These are phyloP conservation scores for Saturnispora diversa DNA, from an alignment of 805 yeast genomes.

Conservation along the genomic window DNA sequence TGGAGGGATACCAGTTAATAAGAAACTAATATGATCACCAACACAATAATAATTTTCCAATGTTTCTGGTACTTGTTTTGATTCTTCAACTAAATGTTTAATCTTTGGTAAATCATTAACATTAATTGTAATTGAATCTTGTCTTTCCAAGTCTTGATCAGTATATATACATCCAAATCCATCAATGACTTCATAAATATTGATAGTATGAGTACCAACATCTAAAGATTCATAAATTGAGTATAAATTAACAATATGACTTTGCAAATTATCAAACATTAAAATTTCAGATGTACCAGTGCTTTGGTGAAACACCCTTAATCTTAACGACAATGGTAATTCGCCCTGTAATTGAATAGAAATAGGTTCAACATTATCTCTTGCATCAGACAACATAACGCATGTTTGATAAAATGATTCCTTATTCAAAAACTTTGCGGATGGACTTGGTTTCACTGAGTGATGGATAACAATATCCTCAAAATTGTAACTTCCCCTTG, in stretches of 20 bases:
- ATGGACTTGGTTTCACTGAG: constrained; percentile 55
- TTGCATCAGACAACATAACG: constrained; percentile 21
- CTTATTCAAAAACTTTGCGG: constrained; percentile 29
- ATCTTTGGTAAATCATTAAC: constrained; percentile 76
- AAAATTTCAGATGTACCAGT: constrained; percentile 45
- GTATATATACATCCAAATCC: constrained; percentile 58
- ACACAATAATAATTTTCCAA: constrained; percentile 62
- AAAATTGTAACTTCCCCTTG: constrained; percentile 19
- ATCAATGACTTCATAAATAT: constrained; percentile 54
- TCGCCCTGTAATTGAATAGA: constrained; percentile 54
- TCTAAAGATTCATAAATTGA: constrained; percentile 44
- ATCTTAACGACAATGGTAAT: constrained; percentile 53
- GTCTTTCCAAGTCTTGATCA: constrained; percentile 28
- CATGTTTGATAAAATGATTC: constrained; percentile 25
- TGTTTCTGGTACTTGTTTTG: constrained; percentile 22
- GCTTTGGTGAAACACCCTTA: constrained; percentile 52
- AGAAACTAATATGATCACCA: constrained; percentile 79
- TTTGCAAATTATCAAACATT: constrained; percentile 36
- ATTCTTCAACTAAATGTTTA: constrained; percentile 31
- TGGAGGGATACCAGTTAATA: constrained; percentile 73
- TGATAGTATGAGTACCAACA: constrained; percentile 64
- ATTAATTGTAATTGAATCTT: constrained; percentile 34
- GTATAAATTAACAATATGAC: constrained; percentile 31
- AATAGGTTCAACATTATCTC: constrained; percentile 38
- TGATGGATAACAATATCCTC: constrained; percentile 38